Evolutionary conservation across 2,329 filamentous ascomycete species (phyloP).

Genomic region (Xylariaceae sp.): DNA sequence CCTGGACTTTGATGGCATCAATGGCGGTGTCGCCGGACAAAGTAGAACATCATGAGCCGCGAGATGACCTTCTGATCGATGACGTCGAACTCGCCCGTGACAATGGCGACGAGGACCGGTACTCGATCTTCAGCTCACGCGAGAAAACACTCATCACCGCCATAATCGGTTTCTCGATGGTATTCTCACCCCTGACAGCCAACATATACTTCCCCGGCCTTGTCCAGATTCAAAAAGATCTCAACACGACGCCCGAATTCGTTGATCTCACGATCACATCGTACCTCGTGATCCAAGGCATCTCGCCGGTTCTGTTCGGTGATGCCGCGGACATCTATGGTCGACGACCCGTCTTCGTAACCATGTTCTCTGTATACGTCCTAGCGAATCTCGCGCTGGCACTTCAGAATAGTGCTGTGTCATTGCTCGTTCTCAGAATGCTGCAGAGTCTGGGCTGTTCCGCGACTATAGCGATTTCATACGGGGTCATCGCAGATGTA

Average conservation of each 20-base stretch:
- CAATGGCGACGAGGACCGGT: background rate
- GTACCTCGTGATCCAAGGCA: background rate
- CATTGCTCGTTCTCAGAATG: conserved; percentile 13
- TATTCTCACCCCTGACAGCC: conserved; percentile 1
- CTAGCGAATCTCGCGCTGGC: conserved; percentile 29
- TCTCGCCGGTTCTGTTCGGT: background rate
- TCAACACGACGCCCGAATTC: conserved; percentile 9
- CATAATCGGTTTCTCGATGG: background rate
- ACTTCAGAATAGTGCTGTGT: conserved; percentile 11
- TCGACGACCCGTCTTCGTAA: conserved; percentile 37
- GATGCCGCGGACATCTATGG: conserved; percentile 37
- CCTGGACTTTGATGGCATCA: background rate
- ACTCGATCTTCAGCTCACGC: background rate
- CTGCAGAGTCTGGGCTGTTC: conserved; percentile 18
- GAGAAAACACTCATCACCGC: conserved; percentile 1
- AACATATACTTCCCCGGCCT: conserved; percentile 5
- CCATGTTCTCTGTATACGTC: conserved; percentile 35
- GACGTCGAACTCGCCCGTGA: background rate
- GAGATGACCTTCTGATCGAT: background rate
- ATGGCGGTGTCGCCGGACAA: background rate
- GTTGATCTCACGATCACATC: background rate
- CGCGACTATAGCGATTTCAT: conserved; percentile 14
- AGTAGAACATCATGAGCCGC: background rate
- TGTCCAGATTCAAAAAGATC: conserved; percentile 1
- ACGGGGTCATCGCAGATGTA: conserved; percentile 22